Base-by-base conservation (phyloP, 345 rosid species). In the Corchorus olitorius region DNA sequence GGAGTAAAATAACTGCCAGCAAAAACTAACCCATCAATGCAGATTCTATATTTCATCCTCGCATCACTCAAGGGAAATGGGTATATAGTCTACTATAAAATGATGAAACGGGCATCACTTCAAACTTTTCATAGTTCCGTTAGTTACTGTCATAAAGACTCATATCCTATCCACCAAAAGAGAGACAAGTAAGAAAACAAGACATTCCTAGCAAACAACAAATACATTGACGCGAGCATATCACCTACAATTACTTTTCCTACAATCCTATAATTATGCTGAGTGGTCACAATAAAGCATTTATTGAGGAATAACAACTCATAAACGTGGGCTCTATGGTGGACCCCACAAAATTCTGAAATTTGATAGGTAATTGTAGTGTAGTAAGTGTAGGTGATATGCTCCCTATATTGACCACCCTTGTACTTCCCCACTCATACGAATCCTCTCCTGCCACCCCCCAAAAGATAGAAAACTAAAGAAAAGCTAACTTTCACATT, bases 1-100 rank as follows among this genome's bases (percentile, higher is more conserved):
- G 97, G 86, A 65, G 99, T 96, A 85, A 96, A 96, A 82, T 93
- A 96, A 84, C 98, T 96, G 95, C 86, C 81, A 84, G 59, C 54
- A 34, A 77, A 77, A 68, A 68, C 43, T 15, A 59, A 78, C 12
- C 22, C 60, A 75, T 74, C 62, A 79, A 79, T 56, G 55, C 11
- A 63, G 72, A 62, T 39, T 15, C 15, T 73, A 9, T 73, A 9
- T 58, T 37, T 61, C 73, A 62, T 50, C 50, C 54, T 43, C 13
- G 6, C 59, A 69, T 67, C 39, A 4, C 61, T 37, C 13, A 65
- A 41, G 22, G 50, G 12, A 66, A 59, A 65, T 63, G 27, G 9
- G 22, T 46, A 49, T 37, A 61, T 1, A 48, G 14, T 66, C 68
- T 27, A 27, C 27, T 27, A 27, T 27, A 64, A 37, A 46, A 19